A percentile compares a stretch with the other conserved stretches of the same genome.
These are phyloP conservation scores for Aspergillus intermedius DNA, from an alignment of 2,329 filamentous ascomycete genomes.

Conservation along the genomic window DNA sequence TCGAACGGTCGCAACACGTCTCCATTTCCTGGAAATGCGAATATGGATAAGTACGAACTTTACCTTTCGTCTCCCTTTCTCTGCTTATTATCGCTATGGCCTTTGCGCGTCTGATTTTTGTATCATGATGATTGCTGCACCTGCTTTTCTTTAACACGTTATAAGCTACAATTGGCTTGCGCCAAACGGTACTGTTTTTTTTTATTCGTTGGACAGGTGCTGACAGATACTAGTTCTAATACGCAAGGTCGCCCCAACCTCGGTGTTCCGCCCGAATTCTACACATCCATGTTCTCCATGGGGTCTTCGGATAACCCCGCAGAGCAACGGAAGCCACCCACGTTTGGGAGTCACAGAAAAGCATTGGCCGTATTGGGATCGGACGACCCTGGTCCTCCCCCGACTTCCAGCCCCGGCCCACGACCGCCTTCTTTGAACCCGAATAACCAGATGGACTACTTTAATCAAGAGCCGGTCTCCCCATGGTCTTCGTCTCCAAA, in stretches of 20 bases:
- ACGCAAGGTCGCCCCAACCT: constrained; percentile 14
- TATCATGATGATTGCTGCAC: too few relatives aligned
- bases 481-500: constrained; percentile 25
- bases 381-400: constrained; percentile 19
- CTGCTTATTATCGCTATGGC: background rate
- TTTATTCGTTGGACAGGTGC: background rate
- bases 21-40: constrained; percentile 18
- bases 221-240: constrained; percentile 17
- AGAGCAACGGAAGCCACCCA: constrained; percentile 28
- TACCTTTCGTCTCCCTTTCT: background rate
- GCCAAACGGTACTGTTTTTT: background rate
- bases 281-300: constrained; percentile 28
- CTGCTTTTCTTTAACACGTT: background rate
- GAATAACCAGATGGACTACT: constrained; percentile 12
- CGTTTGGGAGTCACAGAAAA: constrained; percentile 30
- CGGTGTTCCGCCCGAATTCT: constrained; percentile 20
- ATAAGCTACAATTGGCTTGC: background rate
- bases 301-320: constrained; percentile 32
- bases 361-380: constrained; percentile 25
- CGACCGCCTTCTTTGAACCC: constrained; percentile 17
- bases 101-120: background rate
- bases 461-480: constrained; percentile 22
- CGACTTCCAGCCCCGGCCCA: constrained; percentile 15
- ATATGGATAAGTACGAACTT: constrained; percentile 28
- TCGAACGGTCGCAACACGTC: constrained; percentile 22